phyloP scores from a whole-genome alignment of 2,329 filamentous ascomycete genomes.

The Pezizomycotina sp. region DNA sequence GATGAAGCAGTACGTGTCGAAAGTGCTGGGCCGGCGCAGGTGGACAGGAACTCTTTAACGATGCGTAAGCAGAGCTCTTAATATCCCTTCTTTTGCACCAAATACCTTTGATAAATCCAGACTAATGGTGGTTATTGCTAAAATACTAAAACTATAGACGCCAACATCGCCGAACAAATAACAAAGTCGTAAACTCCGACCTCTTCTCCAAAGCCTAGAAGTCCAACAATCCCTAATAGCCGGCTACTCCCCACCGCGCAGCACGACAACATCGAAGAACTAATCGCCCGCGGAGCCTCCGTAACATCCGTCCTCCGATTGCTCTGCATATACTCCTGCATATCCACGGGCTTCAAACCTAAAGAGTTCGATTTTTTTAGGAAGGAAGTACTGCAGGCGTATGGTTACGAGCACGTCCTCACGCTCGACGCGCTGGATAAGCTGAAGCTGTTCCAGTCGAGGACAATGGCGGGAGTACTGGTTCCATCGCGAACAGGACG shows the following conservation, averaged over 20 bases:
- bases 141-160: slow-evolving; percentile 6
- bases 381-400: slow-evolving; percentile 72
- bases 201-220: slow-evolving; percentile 78
- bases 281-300: slow-evolving; percentile 76
- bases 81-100: no score
- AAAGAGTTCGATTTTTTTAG: slow-evolving; percentile 84
- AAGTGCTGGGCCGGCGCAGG: slow-evolving; percentile 42
- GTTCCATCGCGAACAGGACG: slow-evolving; percentile 50
- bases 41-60: slow-evolving; percentile 14
- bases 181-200: slow-evolving; percentile 79
- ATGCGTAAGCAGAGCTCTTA: slow-evolving; percentile 60
- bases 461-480: slow-evolving; percentile 62
- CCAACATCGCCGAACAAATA: slow-evolving; percentile 65
- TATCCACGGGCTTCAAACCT: slow-evolving; percentile 71
- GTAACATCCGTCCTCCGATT: slow-evolving; percentile 68
- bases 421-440: slow-evolving; percentile 81
- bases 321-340: slow-evolving; percentile 78
- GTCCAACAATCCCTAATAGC: slow-evolving; percentile 78
- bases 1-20: slow-evolving; percentile 86
- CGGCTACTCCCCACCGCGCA: slow-evolving; percentile 74
- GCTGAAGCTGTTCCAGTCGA: slow-evolving; percentile 65
- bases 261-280: slow-evolving; percentile 78
- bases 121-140: background rate
- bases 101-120: no score
- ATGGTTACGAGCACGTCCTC: slow-evolving; percentile 85